Conservation (phyloP, 805 yeast species). For the Kluyveromyces nonfermentans region DNA sequence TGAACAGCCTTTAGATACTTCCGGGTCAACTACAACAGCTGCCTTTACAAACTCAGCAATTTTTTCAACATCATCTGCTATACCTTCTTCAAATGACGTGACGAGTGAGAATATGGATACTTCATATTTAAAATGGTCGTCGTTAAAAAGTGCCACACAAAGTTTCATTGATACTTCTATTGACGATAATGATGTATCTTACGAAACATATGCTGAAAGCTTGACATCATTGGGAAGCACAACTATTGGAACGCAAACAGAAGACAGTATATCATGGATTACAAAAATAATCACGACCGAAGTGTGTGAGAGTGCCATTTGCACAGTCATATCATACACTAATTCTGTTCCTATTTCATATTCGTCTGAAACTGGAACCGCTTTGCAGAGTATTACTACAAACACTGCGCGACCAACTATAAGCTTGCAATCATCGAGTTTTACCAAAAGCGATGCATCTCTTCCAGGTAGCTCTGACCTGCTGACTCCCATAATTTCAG, state of each 20-base stretch:
- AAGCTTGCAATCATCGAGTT: not conserved
- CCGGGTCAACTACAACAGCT: not conserved
- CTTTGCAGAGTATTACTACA: not conserved
- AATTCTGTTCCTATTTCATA: conserved; percentile 1
- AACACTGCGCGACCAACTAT: not conserved
- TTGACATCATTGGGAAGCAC: not conserved
- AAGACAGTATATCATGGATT: not conserved
- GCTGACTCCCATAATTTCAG: not conserved
- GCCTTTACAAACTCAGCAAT: not conserved
- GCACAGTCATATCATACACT: not conserved
- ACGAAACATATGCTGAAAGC: not conserved
- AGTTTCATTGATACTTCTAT: not conserved
- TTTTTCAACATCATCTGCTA: conserved; percentile 7
- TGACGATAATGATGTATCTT: too few relatives aligned
- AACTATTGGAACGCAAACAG: not conserved
- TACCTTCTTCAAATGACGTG: conserved; percentile 1
- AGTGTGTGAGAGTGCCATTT: not conserved
- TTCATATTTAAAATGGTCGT: conserved; percentile 15
- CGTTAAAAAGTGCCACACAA: not conserved
- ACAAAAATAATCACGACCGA: not conserved
- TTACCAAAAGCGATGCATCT: not conserved
- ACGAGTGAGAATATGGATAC: conserved; percentile 5
- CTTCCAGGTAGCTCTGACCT: not conserved
- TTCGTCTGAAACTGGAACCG: not conserved
- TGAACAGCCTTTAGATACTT: not conserved